Conservation (phyloP, 1,284 basidiomycete species). For the Golubevia pallescens region DNA sequence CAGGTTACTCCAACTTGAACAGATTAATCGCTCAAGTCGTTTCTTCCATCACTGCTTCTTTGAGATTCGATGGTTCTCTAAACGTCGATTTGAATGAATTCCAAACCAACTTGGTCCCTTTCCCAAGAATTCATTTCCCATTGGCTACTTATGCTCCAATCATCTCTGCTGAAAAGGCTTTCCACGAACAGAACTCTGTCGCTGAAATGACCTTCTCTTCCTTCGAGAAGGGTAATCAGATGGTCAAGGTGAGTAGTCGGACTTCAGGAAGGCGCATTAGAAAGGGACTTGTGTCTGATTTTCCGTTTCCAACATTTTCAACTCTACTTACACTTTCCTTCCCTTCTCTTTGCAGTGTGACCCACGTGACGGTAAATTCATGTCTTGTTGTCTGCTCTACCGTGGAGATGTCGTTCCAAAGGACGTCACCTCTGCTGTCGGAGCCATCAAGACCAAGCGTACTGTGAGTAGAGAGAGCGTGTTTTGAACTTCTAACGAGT, state of each 20-base stretch:
- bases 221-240: conserved; percentile 97
- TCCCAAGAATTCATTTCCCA: conserved; percentile 89
- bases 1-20: conserved; percentile 94
- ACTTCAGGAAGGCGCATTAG: neutral
- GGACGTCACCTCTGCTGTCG: conserved; percentile 63
- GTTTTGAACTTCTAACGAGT: too few relatives aligned
- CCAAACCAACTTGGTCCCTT: conserved; percentile 82
- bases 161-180: conserved; percentile 78
- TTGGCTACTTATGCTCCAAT: conserved; percentile 95
- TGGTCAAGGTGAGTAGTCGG: conserved; percentile 69
- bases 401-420: conserved; percentile 64
- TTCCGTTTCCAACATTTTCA: neutral
- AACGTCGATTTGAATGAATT: conserved; percentile 99
- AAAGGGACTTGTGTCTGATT: too few relatives aligned
- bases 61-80: conserved; percentile 95
- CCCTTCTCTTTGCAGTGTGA: conserved; percentile 51
- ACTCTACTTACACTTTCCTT: neutral
- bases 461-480: too few relatives aligned
- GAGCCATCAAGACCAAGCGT: conserved; percentile 65
- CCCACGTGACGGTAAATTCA: conserved; percentile 65
- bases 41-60: conserved; percentile 93
- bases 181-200: conserved; percentile 96
- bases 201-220: conserved; percentile 98
- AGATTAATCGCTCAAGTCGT: conserved; percentile 92
- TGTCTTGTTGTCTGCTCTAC: conserved; percentile 64